Base-by-base conservation (phyloP, 2,329 filamentous ascomycete species). In the Bimuria novae-zelandiae region DNA sequence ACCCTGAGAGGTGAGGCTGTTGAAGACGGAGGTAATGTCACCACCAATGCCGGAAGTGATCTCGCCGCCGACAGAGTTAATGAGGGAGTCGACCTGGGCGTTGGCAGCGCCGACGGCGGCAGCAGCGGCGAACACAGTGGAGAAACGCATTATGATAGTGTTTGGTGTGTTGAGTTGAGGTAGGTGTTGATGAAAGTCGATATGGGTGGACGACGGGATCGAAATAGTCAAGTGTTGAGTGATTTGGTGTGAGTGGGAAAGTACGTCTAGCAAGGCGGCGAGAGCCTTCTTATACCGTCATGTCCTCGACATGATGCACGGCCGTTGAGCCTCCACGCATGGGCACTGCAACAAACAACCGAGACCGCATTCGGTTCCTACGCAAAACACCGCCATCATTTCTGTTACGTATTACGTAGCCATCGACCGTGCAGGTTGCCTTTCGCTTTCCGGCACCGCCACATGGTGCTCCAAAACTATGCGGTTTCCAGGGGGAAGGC, bases 81-180 rank as follows among this genome's bases (percentile, higher is more conserved):
- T 23, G 56, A 62, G n/a, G 36, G 62, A 65, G 43, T 59, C 53
- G 40, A 65, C 25, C 66, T 72, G 69, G 47, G 67, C 69, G 52
- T 59, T 58, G 59, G 60, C 65, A 47, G 56, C 62, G 51, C 60
- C 57, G 52, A 68, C 68, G 55, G 59, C 68, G 60, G 68, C 54
- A 57, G 62, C 57, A 27, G 62, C 43, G 48, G 63, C 60, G 60
- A 70, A 56, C 45, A 70, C 51, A 61, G 62, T 59, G 56, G 70
- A 64, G 67, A 73, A 73, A 68, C 68, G 69, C 70, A 73, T 73
- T 52, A 40, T 44, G 41, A 32, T 36, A 8, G 16, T 43, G 39
- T 49, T n/a, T n/a, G n/a, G n/a, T 42, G 44, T 16, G 21, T 51
- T 52, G 30, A 50, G 42, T 49, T 7, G 25, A 30, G 27, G 23